Evolutionary conservation across 2,329 filamentous ascomycete genomes (phyloP).

Genomic region (Penicillium brevicompactum): DNA sequence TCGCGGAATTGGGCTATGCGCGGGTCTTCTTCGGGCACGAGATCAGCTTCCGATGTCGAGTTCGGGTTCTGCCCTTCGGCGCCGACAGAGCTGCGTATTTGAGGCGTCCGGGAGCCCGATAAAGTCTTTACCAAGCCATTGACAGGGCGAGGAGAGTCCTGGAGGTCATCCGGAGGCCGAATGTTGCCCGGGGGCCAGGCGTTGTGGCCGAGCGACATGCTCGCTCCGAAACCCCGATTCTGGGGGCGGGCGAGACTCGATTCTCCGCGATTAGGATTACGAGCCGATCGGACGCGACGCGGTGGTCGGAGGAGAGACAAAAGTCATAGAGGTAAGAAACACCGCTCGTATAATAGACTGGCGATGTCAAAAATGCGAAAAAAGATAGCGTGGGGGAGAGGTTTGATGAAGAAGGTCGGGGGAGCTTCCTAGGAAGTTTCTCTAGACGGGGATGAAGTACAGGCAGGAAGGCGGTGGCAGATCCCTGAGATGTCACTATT

Average conservation of each 20-base stretch:
- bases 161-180: conserved; percentile 63
- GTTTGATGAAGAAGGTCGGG: conserved; percentile 42
- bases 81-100: conserved; percentile 45
- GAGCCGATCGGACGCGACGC: conserved; percentile 33
- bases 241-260: conserved; percentile 48
- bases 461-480: conserved; percentile 38
- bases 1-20: conserved; percentile 73
- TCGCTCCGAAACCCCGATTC: conserved; percentile 50
- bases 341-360: conserved; percentile 21
- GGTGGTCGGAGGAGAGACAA: conserved; percentile 29
- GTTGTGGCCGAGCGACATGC: conserved; percentile 70
- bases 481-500: conserved; percentile 30
- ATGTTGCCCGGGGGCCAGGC: conserved; percentile 66
- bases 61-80: conserved; percentile 51
- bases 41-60: conserved; percentile 53
- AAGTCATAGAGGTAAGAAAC: conserved; percentile 34
- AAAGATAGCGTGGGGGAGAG: conserved; percentile 35
- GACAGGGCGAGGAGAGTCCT: conserved; percentile 38
- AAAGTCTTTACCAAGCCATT: conserved; percentile 48
- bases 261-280: conserved; percentile 47
- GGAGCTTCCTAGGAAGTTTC: conserved; percentile 40
- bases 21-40: conserved; percentile 69
- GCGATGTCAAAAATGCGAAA: conserved; percentile 33
- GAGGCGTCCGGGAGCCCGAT: conserved; percentile 48
- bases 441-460: conserved; percentile 45